Evolutionary conservation across 2,329 filamentous ascomycete species (phyloP).

Genomic region (Aspergillus hortae): DNA sequence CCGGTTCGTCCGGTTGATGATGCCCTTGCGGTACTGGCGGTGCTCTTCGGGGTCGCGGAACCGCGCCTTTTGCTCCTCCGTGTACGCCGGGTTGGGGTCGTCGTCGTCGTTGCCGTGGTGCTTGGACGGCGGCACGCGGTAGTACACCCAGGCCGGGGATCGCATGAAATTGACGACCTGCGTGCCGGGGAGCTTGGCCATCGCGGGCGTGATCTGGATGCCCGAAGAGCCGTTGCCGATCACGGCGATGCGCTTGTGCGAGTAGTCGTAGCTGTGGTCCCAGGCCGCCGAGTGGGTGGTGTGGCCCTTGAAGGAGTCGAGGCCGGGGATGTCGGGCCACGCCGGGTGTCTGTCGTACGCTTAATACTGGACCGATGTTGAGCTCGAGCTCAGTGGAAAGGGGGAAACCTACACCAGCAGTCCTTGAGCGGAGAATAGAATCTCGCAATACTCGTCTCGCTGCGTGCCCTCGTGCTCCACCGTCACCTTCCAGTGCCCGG

Average conservation of each 20-base stretch:
- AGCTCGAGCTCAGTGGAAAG: not conserved
- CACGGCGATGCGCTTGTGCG: slow-evolving; percentile 18
- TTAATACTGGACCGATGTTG: not conserved
- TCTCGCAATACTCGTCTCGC: slow-evolving; percentile 30
- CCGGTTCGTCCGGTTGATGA: slow-evolving; percentile 20
- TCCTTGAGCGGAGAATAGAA: slow-evolving; percentile 33
- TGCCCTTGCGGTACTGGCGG: slow-evolving; percentile 33
- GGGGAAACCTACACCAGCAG: slow-evolving; percentile 12
- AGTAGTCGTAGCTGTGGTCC: slow-evolving; percentile 23
- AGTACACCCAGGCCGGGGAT: slow-evolving; percentile 27
- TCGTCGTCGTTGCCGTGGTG: slow-evolving; percentile 20
- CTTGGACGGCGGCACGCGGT: slow-evolving; percentile 17
- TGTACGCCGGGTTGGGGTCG: slow-evolving; percentile 25
- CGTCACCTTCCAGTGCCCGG: slow-evolving; percentile 33
- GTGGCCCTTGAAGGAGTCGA: slow-evolving; percentile 27
- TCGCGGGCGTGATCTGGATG: slow-evolving; percentile 35
- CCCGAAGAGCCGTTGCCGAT: slow-evolving; percentile 27
- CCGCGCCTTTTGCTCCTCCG: slow-evolving; percentile 20
- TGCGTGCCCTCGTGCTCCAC: slow-evolving; percentile 25
- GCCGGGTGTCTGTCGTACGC: slow-evolving; percentile 7
- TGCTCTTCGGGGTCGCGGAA: slow-evolving; percentile 28
- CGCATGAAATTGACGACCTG: slow-evolving; percentile 28
- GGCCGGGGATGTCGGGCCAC: slow-evolving; percentile 27
- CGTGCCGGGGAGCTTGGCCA: slow-evolving; percentile 19
- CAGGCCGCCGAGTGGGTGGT: slow-evolving; percentile 29